phyloP scores from a whole-genome alignment of 176 grass and related monocot species.

The Avena insularis region DNA sequence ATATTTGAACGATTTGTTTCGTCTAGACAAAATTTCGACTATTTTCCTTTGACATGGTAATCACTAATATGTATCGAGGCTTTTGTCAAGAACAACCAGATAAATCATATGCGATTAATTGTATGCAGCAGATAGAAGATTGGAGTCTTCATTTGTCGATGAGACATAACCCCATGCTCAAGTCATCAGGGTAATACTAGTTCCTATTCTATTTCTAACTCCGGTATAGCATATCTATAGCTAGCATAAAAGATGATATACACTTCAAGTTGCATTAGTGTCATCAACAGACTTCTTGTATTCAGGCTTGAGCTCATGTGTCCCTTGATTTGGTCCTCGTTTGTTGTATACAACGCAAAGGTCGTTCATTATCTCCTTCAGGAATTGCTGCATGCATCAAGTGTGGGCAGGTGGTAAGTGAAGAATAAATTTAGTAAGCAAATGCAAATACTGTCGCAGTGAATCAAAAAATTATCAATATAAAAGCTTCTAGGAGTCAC shows the following conservation, averaged over 20 bases:
- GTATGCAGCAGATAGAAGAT: background rate
- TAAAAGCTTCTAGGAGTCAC: background rate
- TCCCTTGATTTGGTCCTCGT: constrained; percentile 92
- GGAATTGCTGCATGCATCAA: constrained; percentile 78
- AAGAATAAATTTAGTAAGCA: background rate
- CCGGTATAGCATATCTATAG: background rate
- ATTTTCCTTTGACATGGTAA: background rate
- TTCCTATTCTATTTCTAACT: background rate
- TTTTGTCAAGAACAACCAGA: constrained; percentile 12
- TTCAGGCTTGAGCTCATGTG: constrained; percentile 89
- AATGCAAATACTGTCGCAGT: background rate
- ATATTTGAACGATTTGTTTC: too few relatives aligned
- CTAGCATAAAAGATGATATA: background rate
- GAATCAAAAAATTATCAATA: background rate
- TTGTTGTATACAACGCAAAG: constrained; percentile 95
- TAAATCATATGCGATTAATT: background rate
- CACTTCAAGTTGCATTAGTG: constrained; percentile 33
- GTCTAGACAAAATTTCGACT: background rate
- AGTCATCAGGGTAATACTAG: background rate
- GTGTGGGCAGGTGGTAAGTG: background rate
- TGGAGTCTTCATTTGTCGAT: background rate
- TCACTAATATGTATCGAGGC: background rate
- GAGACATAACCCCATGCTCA: background rate
- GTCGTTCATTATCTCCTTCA: constrained; percentile 94
- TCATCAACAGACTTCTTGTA: constrained; percentile 83